These are phyloP conservation scores for Amoebophrya sp. DNA, from an alignment of 169 alveolate species.

Conservation along the genomic window DNA sequence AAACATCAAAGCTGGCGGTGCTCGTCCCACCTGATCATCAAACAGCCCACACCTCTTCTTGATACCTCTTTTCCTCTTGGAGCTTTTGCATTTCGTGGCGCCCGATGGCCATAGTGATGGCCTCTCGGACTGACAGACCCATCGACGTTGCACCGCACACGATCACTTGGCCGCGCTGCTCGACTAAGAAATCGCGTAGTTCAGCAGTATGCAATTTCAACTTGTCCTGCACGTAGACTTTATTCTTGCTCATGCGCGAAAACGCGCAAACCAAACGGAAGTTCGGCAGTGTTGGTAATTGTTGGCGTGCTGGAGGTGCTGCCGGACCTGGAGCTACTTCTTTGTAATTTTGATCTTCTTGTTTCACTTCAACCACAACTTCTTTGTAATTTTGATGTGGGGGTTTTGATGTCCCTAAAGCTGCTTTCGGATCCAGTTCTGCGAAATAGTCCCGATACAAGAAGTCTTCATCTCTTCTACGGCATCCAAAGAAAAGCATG, in stretches of 20 bases:
- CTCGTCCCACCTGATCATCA: background rate
- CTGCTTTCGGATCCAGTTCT: background rate
- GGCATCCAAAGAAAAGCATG: background rate
- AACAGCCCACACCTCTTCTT: background rate
- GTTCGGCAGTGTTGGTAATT: background rate
- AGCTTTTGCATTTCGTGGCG: background rate
- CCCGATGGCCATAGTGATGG: background rate
- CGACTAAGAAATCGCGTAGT: background rate
- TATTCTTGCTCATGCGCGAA: background rate
- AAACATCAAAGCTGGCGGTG: too few relatives aligned
- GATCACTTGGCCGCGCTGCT: background rate
- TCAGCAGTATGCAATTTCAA: background rate
- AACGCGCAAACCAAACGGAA: background rate
- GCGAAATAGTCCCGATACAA: background rate
- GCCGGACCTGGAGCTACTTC: background rate
- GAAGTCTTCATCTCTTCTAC: background rate
- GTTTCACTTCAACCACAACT: background rate
- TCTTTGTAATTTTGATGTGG: background rate
- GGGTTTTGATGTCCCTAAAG: too few relatives aligned
- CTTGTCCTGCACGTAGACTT: constrained; percentile 20
- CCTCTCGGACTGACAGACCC: background rate
- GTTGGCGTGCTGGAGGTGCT: background rate
- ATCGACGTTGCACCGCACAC: background rate
- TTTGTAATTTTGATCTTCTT: background rate
- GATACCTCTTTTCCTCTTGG: background rate